Evolutionary conservation across 495 filamentous ascomycete species (phyloP).

Genomic region (Entonaema liquescens): DNA sequence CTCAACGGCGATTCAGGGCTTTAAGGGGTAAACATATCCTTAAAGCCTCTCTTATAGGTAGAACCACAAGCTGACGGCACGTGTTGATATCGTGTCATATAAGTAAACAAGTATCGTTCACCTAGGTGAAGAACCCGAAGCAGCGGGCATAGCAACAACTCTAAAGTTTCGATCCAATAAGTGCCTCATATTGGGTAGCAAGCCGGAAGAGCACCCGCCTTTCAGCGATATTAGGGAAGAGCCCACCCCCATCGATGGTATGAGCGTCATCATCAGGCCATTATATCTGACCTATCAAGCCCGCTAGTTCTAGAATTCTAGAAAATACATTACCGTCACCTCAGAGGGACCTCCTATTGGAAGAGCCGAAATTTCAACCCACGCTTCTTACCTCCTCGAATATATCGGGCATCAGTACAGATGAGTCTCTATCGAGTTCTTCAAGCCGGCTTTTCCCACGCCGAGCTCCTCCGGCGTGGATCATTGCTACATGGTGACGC

Average conservation of each 20-base stretch:
- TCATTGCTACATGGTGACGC: conserved; percentile 23
- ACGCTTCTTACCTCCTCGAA: neutral
- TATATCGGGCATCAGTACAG: conserved; percentile 5
- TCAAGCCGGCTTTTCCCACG: conserved; percentile 10
- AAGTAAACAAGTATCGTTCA: neutral
- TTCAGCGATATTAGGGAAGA: neutral
- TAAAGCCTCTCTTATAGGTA: neutral
- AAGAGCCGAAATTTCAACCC: neutral
- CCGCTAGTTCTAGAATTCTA: neutral
- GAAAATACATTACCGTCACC: conserved; percentile 1
- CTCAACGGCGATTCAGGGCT: neutral
- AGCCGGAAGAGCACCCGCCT: neutral
- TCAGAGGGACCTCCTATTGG: neutral
- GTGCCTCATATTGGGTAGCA: neutral
- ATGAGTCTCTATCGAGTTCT: conserved; percentile 3
- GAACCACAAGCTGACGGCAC: neutral
- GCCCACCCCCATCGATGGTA: neutral
- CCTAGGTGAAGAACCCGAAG: neutral
- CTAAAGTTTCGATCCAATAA: neutral
- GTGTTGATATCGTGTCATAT: neutral
- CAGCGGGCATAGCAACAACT: neutral
- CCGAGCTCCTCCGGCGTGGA: conserved; percentile 17
- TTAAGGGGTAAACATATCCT: neutral
- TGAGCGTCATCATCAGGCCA: neutral
- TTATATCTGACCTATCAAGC: neutral